Evolutionary conservation across 2,329 filamentous ascomycete species (phyloP).

Genomic region (Ceratocystis ficicola): DNA sequence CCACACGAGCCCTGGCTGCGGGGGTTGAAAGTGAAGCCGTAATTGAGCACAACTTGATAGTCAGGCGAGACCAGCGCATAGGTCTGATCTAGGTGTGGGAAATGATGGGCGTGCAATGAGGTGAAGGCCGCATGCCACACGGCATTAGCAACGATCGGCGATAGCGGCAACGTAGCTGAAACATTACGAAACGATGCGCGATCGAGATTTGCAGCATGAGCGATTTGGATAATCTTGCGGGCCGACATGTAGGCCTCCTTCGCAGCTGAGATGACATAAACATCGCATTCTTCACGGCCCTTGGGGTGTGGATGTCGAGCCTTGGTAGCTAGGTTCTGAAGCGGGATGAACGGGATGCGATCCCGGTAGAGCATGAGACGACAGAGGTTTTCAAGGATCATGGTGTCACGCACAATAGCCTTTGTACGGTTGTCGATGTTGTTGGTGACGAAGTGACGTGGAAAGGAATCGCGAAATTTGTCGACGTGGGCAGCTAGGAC

Average conservation of each 20-base stretch:
- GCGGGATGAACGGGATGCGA: conserved; percentile 3
- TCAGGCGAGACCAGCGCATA: not conserved
- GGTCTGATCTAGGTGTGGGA: conserved; percentile 10
- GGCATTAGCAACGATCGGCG: conserved; percentile 4
- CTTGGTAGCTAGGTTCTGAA: not conserved
- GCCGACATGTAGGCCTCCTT: conserved; percentile 3
- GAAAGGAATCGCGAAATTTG: not conserved
- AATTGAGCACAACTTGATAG: conserved; percentile 16
- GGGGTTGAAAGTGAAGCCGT: conserved; percentile 12
- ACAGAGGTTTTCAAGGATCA: conserved; percentile 1
- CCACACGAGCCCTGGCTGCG: conserved; percentile 10
- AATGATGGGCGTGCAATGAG: conserved; percentile 13
- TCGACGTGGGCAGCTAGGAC: conserved; percentile 5
- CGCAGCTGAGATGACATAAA: not conserved
- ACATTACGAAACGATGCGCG: not conserved
- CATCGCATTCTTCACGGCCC: not conserved
- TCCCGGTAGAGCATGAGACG: conserved; percentile 12
- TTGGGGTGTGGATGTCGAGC: not conserved
- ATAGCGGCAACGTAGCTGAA: not conserved
- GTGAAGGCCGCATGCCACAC: conserved; percentile 12
- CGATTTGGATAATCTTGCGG: not conserved
- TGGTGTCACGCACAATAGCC: not conserved
- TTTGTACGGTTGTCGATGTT: not conserved
- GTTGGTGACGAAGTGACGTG: not conserved
- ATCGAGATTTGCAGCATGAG: not conserved